phyloP scores from a whole-genome alignment of 169 alveolate genomes.

The Eimeria tenella region DNA sequence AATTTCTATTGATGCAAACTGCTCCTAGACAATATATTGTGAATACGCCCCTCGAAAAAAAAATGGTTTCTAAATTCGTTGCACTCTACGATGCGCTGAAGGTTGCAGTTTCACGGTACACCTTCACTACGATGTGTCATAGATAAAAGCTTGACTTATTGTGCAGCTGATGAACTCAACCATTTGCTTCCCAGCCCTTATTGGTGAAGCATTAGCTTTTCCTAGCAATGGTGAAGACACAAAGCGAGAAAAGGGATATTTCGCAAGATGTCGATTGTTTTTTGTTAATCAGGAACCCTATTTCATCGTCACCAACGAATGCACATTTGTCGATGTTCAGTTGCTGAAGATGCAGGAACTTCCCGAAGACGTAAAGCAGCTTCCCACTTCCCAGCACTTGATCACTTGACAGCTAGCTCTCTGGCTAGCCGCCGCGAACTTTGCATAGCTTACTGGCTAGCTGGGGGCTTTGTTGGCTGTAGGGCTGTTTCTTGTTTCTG shows the following conservation, averaged over 20 bases:
- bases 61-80: no score
- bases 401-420: not conserved
- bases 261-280: not conserved
- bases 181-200: no score
- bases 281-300: conserved; percentile 84
- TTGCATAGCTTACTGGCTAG: not conserved
- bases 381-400: not conserved
- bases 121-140: no score
- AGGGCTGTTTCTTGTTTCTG: not conserved
- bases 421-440: not conserved
- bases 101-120: no score
- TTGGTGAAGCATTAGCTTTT: no score
- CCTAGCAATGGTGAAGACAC: not conserved
- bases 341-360: conserved; percentile 97
- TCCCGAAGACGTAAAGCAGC: conserved; percentile 96
- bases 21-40: no score
- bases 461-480: not conserved
- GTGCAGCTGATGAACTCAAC: not conserved
- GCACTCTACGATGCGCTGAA: no score
- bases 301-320: conserved; percentile 95
- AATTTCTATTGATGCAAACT: no score
- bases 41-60: no score
- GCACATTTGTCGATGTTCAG: conserved; percentile 97
- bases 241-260: no score
- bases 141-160: no score